These are phyloP conservation scores for Pelargonium fulgidum DNA, from an alignment of 441 rosid species.

Conservation along the genomic window DNA sequence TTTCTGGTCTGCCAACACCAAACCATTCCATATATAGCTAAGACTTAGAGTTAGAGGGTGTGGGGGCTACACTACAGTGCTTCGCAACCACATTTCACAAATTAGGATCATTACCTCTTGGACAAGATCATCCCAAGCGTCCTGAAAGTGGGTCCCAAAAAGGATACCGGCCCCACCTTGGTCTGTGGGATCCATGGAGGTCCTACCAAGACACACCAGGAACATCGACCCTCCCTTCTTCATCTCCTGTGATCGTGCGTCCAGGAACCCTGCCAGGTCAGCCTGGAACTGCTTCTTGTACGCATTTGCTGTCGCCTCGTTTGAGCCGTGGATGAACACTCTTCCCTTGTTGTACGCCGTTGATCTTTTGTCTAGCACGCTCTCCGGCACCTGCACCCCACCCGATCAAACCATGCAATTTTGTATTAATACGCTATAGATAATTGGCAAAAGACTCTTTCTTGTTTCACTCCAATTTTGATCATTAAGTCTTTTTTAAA, in stretches of 20 bases:
- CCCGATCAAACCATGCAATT: neutral
- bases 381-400: slow-evolving; percentile 64
- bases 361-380: slow-evolving; percentile 60
- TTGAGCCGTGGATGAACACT: slow-evolving; percentile 73
- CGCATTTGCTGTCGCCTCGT: slow-evolving; percentile 46
- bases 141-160: slow-evolving; percentile 95
- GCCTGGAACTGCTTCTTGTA: slow-evolving; percentile 70
- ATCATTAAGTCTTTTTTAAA: no score
- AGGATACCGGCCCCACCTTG: slow-evolving; percentile 92
- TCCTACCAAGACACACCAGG: slow-evolving; percentile 82
- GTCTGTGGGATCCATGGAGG: slow-evolving; percentile 74
- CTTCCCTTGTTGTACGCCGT: slow-evolving; percentile 63
- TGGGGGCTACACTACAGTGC: no score
- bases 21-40: no score
- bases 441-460: no score
- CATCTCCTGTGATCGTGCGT: slow-evolving; percentile 67
- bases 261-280: slow-evolving; percentile 62
- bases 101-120: slow-evolving; percentile 49
- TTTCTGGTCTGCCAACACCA: slow-evolving; percentile 34
- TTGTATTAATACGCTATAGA: neutral
- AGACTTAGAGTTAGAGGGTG: no score
- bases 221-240: slow-evolving; percentile 88
- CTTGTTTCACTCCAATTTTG: no score
- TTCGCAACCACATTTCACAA: no score
- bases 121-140: slow-evolving; percentile 98